phyloP scores from a whole-genome alignment of 2,329 filamentous ascomycete genomes.

The Chaetomium olivaceum region DNA sequence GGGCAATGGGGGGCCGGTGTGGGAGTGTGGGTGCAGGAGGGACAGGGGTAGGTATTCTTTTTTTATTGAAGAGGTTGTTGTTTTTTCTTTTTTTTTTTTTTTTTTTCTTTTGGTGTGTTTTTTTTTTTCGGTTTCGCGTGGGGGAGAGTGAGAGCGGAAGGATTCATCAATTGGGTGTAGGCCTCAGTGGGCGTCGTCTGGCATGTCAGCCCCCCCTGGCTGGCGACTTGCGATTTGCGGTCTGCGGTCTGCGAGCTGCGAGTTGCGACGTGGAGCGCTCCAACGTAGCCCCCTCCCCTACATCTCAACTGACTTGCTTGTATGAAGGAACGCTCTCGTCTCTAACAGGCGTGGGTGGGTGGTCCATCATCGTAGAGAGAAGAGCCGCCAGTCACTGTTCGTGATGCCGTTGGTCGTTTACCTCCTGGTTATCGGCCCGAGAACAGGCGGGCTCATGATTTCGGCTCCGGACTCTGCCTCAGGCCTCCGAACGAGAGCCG shows the following conservation, averaged over 20 bases:
- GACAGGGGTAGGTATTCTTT: constrained; percentile 16
- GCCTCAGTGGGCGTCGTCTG: no score
- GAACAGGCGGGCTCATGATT: not conserved
- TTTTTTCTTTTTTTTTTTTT: not conserved
- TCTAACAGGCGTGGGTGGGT: not conserved
- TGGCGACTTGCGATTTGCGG: not conserved
- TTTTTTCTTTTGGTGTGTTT: not conserved
- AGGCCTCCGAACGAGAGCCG: not conserved
- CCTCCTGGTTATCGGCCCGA: constrained; percentile 9
- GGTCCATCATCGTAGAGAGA: not conserved
- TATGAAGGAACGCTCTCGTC: not conserved
- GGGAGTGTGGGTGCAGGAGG: constrained; percentile 21
- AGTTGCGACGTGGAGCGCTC: not conserved
- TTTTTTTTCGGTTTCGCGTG: not conserved
- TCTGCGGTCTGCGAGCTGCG: no score
- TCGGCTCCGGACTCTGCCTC: not conserved
- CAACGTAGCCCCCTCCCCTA: not conserved
- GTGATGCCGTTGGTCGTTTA: not conserved
- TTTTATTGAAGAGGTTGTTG: not conserved
- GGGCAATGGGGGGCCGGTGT: constrained; percentile 18
- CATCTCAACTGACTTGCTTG: not conserved
- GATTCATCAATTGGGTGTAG: no score
- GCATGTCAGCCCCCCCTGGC: not conserved
- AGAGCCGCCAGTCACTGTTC: not conserved
- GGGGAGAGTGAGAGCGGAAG: not conserved